These are phyloP conservation scores for Chrysopogon serrulatus DNA, from an alignment of 176 grass and related monocot genomes.

Conservation along the genomic window DNA sequence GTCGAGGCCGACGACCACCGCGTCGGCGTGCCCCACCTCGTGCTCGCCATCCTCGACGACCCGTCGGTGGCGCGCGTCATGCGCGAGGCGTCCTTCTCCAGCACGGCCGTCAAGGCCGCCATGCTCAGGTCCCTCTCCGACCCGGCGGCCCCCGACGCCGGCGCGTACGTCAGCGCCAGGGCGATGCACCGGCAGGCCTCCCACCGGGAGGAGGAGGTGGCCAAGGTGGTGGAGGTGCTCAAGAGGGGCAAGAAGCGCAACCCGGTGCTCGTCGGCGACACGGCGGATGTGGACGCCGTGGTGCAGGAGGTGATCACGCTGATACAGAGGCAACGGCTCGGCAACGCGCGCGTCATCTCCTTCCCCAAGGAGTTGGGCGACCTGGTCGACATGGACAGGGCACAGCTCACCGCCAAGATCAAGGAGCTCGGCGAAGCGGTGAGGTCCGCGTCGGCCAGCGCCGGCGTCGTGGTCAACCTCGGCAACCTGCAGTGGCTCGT, in stretches of 20 bases:
- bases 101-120: constrained; percentile 46
- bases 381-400: constrained; percentile 32
- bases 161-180: constrained; percentile 33
- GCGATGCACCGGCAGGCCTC: constrained; percentile 34
- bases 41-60: constrained; percentile 82
- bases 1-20: constrained; percentile 50
- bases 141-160: constrained; percentile 4
- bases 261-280: constrained; percentile 78
- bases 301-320: constrained; percentile 51
- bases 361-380: constrained; percentile 33
- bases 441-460: not conserved
- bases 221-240: constrained; percentile 57
- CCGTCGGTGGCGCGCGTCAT: constrained; percentile 92
- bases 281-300: constrained; percentile 50
- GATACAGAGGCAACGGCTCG: constrained; percentile 51
- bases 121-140: constrained; percentile 42
- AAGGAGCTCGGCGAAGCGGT: constrained; percentile 45
- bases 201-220: constrained; percentile 47
- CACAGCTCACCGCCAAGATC: constrained; percentile 36
- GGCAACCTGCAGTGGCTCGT: constrained; percentile 87
- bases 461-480: constrained; percentile 61
- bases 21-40: constrained; percentile 72
- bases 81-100: constrained; percentile 88
- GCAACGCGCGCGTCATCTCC: constrained; percentile 43
- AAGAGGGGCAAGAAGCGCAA: constrained; percentile 54